phyloP scores from a whole-genome alignment of 2,329 filamentous ascomycete species.

The Pseudogymnoascus destructans region DNA sequence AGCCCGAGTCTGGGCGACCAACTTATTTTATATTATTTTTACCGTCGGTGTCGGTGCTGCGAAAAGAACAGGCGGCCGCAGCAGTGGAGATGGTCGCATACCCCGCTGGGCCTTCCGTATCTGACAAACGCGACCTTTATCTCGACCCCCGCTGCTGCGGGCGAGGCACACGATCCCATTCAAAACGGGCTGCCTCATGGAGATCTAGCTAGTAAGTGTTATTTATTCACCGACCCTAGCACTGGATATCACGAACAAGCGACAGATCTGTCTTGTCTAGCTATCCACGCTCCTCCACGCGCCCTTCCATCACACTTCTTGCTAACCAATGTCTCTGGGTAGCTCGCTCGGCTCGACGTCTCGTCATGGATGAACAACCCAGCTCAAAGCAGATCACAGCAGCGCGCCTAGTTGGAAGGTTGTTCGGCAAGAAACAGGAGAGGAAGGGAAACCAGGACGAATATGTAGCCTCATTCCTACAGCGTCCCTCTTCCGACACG shows the following conservation, averaged over 20 bases:
- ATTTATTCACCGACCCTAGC: not conserved
- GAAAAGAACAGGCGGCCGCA: not conserved
- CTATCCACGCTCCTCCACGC: not conserved
- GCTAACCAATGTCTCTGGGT: not conserved
- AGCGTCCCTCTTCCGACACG: conserved; percentile 39
- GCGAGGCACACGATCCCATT: conserved; percentile 4
- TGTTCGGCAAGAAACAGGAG: conserved; percentile 29
- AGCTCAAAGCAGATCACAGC: conserved; percentile 16
- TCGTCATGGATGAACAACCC: not conserved
- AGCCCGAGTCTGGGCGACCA: not conserved
- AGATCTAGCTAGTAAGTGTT: not conserved
- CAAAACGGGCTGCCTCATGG: not conserved
- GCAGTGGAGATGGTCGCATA: not conserved
- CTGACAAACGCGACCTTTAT: conserved; percentile 6
- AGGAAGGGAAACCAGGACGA: conserved; percentile 29
- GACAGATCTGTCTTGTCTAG: not conserved
- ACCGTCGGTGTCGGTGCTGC: not conserved
- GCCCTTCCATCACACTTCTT: not conserved
- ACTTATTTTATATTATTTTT: conserved; percentile 5
- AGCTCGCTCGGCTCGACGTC: not conserved
- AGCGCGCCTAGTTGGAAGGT: conserved; percentile 48
- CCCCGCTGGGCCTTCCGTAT: conserved; percentile 6
- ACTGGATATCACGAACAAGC: not conserved
- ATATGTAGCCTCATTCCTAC: conserved; percentile 47
- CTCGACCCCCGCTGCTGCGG: not conserved